phyloP scores from a whole-genome alignment of 2,329 filamentous ascomycete genomes.

The Diplodia scrobiculata region DNA sequence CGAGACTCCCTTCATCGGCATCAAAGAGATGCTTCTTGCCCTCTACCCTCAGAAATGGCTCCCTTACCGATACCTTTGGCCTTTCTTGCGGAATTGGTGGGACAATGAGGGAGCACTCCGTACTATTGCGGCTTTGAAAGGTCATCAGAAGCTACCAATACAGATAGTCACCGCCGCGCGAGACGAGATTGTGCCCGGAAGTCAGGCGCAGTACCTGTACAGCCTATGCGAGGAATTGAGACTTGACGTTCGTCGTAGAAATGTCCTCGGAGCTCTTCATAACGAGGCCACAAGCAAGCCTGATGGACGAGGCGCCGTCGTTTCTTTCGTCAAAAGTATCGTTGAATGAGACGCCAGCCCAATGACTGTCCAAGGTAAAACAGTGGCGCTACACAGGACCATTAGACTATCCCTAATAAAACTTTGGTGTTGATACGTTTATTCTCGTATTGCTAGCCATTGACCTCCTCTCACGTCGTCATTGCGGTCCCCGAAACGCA shows the following conservation, averaged over 20 bases:
- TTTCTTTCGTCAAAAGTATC: constrained; percentile 19
- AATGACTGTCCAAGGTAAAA: neutral
- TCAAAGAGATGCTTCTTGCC: constrained; percentile 68
- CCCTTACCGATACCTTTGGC: constrained; percentile 73
- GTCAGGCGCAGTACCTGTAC: constrained; percentile 59
- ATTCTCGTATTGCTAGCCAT: neutral
- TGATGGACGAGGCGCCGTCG: constrained; percentile 4
- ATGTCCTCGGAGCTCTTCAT: constrained; percentile 54
- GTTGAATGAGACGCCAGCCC: neutral
- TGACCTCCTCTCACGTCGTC: neutral
- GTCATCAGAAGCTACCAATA: constrained; percentile 45
- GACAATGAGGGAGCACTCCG: constrained; percentile 50
- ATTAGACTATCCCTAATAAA: neutral
- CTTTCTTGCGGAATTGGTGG: constrained; percentile 68
- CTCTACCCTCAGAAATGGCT: constrained; percentile 80
- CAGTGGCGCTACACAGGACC: neutral
- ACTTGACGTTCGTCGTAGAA: constrained; percentile 44
- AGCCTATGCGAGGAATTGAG: constrained; percentile 42
- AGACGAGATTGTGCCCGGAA: constrained; percentile 62
- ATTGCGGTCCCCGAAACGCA: neutral
- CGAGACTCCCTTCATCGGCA: constrained; percentile 74
- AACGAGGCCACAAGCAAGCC: constrained; percentile 51
- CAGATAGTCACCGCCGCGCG: constrained; percentile 59
- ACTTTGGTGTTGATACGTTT: neutral
- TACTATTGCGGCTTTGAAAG: constrained; percentile 39